Percentiles rank a stretch among this genome's conserved stretches.
These are phyloP conservation scores for Murraya paniculata DNA, from an alignment of 345 rosid species.

Conservation along the genomic window DNA sequence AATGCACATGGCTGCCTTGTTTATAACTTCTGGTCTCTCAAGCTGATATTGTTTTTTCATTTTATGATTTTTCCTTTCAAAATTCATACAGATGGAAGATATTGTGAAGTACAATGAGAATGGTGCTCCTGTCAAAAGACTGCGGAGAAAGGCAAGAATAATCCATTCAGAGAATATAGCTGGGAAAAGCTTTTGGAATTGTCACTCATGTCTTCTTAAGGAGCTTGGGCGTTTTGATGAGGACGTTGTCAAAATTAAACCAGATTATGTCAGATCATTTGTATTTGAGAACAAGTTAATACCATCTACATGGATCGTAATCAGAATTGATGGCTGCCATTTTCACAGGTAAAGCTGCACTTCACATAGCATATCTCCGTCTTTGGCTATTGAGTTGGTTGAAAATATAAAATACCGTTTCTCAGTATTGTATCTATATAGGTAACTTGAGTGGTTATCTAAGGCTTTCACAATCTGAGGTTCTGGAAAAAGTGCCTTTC, in stretches of 20 bases:
- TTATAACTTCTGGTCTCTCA: neutral
- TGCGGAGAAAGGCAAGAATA: conserved; percentile 53
- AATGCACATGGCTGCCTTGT: neutral
- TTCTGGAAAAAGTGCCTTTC: neutral
- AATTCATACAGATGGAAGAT: conserved; percentile 59
- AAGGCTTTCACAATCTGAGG: neutral
- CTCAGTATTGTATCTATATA: neutral
- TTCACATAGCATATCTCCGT: neutral
- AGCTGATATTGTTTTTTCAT: neutral
- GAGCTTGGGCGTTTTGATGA: conserved; percentile 58
- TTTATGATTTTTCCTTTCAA: conserved; percentile 1
- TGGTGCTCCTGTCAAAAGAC: conserved; percentile 70
- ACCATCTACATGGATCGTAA: conserved; percentile 75
- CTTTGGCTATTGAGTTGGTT: neutral
- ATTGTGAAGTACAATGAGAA: conserved; percentile 63
- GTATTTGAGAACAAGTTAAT: conserved; percentile 68
- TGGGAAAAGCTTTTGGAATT: conserved; percentile 73
- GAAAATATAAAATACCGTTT: neutral
- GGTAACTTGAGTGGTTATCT: neutral
- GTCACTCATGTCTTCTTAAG: conserved; percentile 42
- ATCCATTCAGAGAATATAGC: conserved; percentile 61
- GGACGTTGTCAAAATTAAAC: conserved; percentile 55
- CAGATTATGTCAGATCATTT: conserved; percentile 64
- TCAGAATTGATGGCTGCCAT: conserved; percentile 94
- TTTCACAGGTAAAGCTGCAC: conserved; percentile 69